phyloP scores from a whole-genome alignment of 1,284 basidiomycete species.

The Trametes versicolor region DNA sequence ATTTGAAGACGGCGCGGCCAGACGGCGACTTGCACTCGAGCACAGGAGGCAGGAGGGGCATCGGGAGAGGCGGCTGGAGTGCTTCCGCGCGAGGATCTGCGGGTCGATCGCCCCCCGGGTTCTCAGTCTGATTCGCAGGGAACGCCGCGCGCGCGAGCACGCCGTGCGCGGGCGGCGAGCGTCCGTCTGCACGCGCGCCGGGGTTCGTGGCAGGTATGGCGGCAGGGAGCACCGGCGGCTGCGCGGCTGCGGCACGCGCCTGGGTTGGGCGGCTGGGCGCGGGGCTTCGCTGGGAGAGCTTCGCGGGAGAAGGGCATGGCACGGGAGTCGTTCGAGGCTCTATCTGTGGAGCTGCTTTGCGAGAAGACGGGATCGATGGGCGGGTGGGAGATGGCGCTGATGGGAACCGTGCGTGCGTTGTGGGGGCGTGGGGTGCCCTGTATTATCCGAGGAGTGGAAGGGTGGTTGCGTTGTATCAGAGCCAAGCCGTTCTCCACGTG shows the following conservation, averaged over 20 bases:
- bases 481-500: no score
- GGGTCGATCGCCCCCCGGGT: neutral
- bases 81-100: constrained; percentile 3
- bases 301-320: constrained; percentile 12
- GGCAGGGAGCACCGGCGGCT: neutral
- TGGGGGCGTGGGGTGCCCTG: no score
- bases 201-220: neutral
- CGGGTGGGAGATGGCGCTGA: neutral
- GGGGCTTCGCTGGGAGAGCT: neutral
- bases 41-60: neutral
- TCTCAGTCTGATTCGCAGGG: constrained; percentile 10
- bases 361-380: neutral
- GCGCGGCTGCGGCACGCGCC: neutral
- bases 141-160: neutral
- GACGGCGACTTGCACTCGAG: no score
- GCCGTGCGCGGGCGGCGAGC: neutral
- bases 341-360: neutral
- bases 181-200: neutral
- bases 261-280: neutral
- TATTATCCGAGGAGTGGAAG: no score
- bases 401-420: neutral
- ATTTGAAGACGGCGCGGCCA: no score
- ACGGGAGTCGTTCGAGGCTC: neutral
- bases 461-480: no score
- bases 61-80: neutral